Conservation (phyloP, 441 rosid genomes). For the Euphorbia celastroides region DNA sequence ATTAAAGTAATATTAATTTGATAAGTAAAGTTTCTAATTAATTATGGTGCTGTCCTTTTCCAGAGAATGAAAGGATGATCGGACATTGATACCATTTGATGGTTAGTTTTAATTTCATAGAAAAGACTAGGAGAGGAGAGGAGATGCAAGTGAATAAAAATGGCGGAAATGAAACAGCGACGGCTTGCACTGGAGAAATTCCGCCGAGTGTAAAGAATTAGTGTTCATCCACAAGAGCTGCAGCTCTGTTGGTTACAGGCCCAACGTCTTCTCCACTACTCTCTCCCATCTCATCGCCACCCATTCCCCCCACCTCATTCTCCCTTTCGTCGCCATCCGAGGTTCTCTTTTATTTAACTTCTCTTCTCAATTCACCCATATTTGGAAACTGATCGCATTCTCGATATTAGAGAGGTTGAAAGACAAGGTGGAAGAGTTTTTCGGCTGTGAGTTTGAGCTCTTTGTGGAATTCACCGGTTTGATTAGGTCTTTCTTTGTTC, state of each 20-base stretch:
- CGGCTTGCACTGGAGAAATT: slow-evolving; percentile 25
- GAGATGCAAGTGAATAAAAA: background rate
- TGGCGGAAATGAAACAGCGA: slow-evolving; percentile 5
- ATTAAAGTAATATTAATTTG: too few relatives aligned
- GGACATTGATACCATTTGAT: too few relatives aligned
- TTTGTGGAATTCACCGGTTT: slow-evolving; percentile 86
- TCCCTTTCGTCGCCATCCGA: slow-evolving; percentile 72
- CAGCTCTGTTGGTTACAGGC: slow-evolving; percentile 74
- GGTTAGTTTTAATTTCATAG: too few relatives aligned
- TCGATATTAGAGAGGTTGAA: slow-evolving; percentile 52
- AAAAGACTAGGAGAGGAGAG: too few relatives aligned
- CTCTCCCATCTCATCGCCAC: slow-evolving; percentile 92
- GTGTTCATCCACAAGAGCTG: slow-evolving; percentile 83
- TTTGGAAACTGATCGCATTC: too few relatives aligned
- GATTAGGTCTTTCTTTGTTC: slow-evolving; percentile 42
- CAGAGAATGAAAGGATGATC: too few relatives aligned
- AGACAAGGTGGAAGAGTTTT: slow-evolving; percentile 73
- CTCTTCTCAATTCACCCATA: background rate
- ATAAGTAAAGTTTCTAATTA: too few relatives aligned
- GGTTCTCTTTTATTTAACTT: slow-evolving; percentile 28
- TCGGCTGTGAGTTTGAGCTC: slow-evolving; percentile 77
- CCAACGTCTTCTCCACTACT: slow-evolving; percentile 81
- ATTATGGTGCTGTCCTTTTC: too few relatives aligned
- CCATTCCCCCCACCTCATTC: slow-evolving; percentile 50
- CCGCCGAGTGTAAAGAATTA: slow-evolving; percentile 53